Evolutionary conservation across 176 grass and related monocot genomes (phyloP).

Genomic region (Pharus latifolius): DNA sequence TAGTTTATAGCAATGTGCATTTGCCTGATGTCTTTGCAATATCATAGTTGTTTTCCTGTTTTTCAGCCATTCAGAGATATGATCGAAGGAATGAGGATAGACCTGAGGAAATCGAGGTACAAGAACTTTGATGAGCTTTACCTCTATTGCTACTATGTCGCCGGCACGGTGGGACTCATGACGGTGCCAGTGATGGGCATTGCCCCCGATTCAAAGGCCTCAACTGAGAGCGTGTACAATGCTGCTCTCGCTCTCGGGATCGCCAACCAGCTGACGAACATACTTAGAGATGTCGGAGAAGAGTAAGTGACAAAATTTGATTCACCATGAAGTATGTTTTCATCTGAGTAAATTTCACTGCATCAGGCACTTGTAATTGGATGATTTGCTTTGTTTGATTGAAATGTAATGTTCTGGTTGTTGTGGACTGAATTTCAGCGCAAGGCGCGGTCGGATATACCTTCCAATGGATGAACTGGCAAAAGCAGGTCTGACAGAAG

Average conservation of each 20-base stretch:
- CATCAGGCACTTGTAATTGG: background rate
- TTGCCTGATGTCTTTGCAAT: background rate
- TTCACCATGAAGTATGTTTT: background rate
- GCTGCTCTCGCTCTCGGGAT: constrained; percentile 82
- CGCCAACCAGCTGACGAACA: constrained; percentile 96
- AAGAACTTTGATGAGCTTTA: constrained; percentile 83
- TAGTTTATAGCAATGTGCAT: background rate
- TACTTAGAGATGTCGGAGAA: constrained; percentile 94
- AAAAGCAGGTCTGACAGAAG: constrained; percentile 55
- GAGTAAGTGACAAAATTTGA: constrained; percentile 48
- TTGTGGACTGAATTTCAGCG: constrained; percentile 47
- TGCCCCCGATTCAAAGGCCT: constrained; percentile 61
- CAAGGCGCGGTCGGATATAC: constrained; percentile 93
- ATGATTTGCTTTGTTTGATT: background rate
- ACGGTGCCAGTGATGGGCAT: constrained; percentile 98
- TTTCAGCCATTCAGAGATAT: constrained; percentile 95
- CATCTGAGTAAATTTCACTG: background rate
- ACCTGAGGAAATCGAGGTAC: constrained; percentile 88
- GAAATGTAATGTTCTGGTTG: constrained; percentile 7
- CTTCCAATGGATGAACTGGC: constrained; percentile 82
- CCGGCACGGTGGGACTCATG: constrained; percentile 90
- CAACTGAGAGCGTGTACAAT: constrained; percentile 66
- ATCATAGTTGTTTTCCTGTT: background rate
- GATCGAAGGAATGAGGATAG: constrained; percentile 92
- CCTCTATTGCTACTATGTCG: constrained; percentile 96